These are phyloP conservation scores for Botrytis elliptica DNA, from an alignment of 2,329 filamentous ascomycete species.

Conservation along the genomic window DNA sequence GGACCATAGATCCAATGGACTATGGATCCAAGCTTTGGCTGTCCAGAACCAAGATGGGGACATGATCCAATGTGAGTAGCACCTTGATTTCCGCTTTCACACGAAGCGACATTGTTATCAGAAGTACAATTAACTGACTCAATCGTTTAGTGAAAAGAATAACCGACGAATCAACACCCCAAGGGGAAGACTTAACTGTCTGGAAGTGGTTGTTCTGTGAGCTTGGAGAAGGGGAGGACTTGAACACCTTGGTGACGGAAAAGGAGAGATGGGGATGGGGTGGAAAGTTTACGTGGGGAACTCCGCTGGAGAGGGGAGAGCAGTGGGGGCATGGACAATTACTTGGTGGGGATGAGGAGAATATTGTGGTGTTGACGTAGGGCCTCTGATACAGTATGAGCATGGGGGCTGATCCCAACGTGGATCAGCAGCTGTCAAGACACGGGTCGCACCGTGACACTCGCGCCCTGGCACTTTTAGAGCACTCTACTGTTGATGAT, in stretches of 20 bases:
- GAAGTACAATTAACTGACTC: background rate
- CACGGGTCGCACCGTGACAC: background rate
- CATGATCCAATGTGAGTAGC: background rate
- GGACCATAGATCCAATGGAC: background rate
- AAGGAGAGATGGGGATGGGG: background rate
- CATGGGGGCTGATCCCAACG: background rate
- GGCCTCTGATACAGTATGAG: background rate
- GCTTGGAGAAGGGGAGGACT: background rate
- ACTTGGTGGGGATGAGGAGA: background rate
- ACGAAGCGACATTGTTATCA: no score
- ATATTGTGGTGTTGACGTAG: background rate
- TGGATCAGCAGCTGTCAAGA: conserved; percentile 4
- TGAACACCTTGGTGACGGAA: background rate
- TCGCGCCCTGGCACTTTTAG: conserved; percentile 2
- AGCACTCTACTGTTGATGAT: conserved; percentile 8
- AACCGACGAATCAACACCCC: background rate
- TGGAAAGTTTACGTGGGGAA: background rate
- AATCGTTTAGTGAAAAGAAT: background rate
- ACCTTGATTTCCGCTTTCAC: background rate
- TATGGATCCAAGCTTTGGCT: background rate
- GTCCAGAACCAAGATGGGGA: background rate
- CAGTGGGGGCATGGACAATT: background rate
- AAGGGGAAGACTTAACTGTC: background rate
- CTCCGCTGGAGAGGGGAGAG: background rate
- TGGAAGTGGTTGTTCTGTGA: conserved; percentile 12